A percentile compares a stretch with the other conserved stretches of the same genome.
Conservation (phyloP, 2,329 filamentous ascomycete genomes). For the Colletotrichum cereale region DNA sequence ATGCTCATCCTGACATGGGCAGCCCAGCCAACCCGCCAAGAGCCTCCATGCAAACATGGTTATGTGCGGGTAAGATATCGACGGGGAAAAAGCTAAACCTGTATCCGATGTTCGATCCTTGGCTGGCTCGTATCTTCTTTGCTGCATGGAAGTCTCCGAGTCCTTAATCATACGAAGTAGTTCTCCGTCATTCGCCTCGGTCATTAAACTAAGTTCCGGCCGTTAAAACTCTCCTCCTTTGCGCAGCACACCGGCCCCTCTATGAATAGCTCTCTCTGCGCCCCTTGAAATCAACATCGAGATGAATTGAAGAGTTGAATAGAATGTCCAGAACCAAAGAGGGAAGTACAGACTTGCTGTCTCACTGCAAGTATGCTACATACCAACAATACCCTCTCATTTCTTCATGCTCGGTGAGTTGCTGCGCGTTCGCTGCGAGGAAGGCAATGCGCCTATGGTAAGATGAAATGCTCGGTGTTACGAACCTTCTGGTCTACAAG, state of each 20-base stretch:
- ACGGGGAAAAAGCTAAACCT: neutral
- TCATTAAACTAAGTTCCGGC: neutral
- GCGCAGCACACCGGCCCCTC: neutral
- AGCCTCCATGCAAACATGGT: neutral
- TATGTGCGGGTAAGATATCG: neutral
- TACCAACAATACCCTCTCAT: neutral
- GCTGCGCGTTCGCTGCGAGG: neutral
- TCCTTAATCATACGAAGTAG: too few relatives aligned
- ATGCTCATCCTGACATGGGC: neutral
- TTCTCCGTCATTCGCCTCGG: neutral
- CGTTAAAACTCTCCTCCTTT: neutral
- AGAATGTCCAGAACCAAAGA: neutral
- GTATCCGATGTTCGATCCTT: neutral
- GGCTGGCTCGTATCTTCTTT: neutral
- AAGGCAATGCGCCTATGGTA: neutral
- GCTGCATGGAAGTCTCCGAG: neutral
- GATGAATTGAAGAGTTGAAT: neutral
- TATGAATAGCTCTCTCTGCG: neutral
- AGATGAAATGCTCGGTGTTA: slow-evolving; percentile 3
- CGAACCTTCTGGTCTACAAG: neutral
- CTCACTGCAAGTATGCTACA: neutral
- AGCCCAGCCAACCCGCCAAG: neutral
- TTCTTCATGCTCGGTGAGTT: neutral
- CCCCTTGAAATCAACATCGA: neutral
- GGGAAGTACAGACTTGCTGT: neutral